Base-by-base conservation (phyloP, 768 basidiomycete species). In the Coprinellus aureogranulatus region DNA sequence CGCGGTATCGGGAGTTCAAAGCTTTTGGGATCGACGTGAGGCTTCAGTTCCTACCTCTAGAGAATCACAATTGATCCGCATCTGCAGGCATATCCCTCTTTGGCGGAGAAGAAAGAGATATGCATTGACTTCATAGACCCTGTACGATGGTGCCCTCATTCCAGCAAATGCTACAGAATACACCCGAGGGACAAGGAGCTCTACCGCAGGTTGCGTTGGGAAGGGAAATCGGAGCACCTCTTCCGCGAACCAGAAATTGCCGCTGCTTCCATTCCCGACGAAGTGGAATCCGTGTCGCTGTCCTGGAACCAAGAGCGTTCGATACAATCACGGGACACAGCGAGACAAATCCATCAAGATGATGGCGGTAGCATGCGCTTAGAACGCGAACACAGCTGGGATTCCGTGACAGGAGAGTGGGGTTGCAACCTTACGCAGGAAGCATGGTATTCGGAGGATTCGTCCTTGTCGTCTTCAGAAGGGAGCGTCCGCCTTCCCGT, bases 71-170 rank as follows among this genome's bases (percentile, higher is more conserved):
- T n/a, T 44, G 40, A 16, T 27, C 42, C 12, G 16, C 18, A 41
- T 34, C 45, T 31, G 3, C 42, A 77, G 74, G 69, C 72, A 8
- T 62, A 62, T 42, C 68, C 59, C 6, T 76, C 75, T 0, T 57
- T 48, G 0, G 74, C 72, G 1, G 6, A 20, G 1, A 50, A 46
- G 6, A 54, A 63, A 27, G 68, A 73, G 31, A 67, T 77, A 5
- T 78, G 77, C 58, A 65, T 58, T 18, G 57, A 67, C 18, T 77
- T 70, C 58, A 52, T 73, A 16, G 54, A 46, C n/a, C 14, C 12
- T 23, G 27, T 18, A 1, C 51, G 59, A 12, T 53, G 58, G 41
- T 77, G 76, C 49, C 10, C 5, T 0, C 44, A 54, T 25, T 60
- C 62, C 12, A 40, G 30, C 5, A 20, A 46, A 2, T 78, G 77